These are phyloP conservation scores for Blastobotrys capitulatus DNA, from an alignment of 1,139 yeast genomes.

Conservation along the genomic window DNA sequence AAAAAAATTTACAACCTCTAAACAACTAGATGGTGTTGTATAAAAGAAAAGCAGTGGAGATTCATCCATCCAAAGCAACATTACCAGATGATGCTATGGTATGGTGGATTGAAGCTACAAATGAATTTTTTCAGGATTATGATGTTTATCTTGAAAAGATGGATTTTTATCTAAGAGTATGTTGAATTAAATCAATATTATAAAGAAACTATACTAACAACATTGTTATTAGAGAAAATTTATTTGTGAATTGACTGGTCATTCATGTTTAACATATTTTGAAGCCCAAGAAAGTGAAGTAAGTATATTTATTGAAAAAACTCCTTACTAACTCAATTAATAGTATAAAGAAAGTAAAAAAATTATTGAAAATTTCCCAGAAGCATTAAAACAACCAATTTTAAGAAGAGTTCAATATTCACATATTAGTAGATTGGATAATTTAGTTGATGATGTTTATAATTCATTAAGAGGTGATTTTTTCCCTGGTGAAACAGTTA, in stretches of 20 bases:
- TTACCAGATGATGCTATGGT: constrained; percentile 33
- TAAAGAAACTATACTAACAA: not conserved
- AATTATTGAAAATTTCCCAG: constrained; percentile 82
- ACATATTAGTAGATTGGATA: constrained; percentile 76
- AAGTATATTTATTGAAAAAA: constrained; percentile 4
- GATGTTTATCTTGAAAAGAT: constrained; percentile 57
- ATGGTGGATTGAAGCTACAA: constrained; percentile 76
- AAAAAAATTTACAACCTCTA: not conserved
- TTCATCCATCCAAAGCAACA: constrained; percentile 22
- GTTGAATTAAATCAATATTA: not conserved
- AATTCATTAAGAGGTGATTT: constrained; percentile 71
- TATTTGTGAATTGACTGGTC: constrained; percentile 94
- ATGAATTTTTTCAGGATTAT: constrained; percentile 78
- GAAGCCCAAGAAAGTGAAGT: constrained; percentile 78
- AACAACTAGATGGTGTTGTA: constrained; percentile 25
- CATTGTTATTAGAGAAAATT: constrained; percentile 51
- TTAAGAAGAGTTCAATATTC: constrained; percentile 79
- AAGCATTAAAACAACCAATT: constrained; percentile 85
- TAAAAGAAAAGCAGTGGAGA: constrained; percentile 33
- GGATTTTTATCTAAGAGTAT: constrained; percentile 35
- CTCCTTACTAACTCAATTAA: not conserved
- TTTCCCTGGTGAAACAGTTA: constrained; percentile 86
- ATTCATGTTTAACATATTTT: constrained; percentile 82
- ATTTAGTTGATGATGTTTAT: constrained; percentile 73
- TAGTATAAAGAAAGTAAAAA: constrained; percentile 31